These are phyloP conservation scores for Paxillus ammoniavirescens DNA, from an alignment of 768 basidiomycete species.

Conservation along the genomic window DNA sequence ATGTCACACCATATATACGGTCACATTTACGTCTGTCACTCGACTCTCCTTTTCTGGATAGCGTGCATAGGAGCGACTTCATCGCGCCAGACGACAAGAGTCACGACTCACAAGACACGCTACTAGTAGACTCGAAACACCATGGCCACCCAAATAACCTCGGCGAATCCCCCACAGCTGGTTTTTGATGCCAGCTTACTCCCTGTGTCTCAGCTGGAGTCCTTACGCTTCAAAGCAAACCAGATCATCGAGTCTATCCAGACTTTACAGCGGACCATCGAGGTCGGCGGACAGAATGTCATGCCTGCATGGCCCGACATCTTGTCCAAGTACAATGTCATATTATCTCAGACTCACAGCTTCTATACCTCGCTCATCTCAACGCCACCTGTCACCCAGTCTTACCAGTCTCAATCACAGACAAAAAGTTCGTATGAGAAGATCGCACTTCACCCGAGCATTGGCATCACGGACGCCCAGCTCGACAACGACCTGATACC, in stretches of 20 bases:
- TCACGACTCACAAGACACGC: no score
- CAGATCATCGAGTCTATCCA: slow-evolving; percentile 80
- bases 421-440: slow-evolving; percentile 49
- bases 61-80: not conserved
- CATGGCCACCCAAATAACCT: not conserved
- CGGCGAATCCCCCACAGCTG: slow-evolving; percentile 8
- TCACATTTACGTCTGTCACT: slow-evolving; percentile 21
- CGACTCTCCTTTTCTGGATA: not conserved
- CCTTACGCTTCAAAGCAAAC: slow-evolving; percentile 69
- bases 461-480: slow-evolving; percentile 57
- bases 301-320: slow-evolving; percentile 88
- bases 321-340: slow-evolving; percentile 80
- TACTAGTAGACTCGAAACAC: not conserved
- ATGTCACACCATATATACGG: not conserved
- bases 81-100: not conserved
- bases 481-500: slow-evolving; percentile 74
- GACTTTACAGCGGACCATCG: slow-evolving; percentile 60
- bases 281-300: slow-evolving; percentile 49
- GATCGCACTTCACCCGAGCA: slow-evolving; percentile 66
- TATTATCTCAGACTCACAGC: slow-evolving; percentile 79
- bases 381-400: slow-evolving; percentile 29
- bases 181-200: slow-evolving; percentile 36
- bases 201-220: slow-evolving; percentile 71
- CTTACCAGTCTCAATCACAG: slow-evolving; percentile 10
- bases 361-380: slow-evolving; percentile 61